Evolutionary conservation across 805 yeast species (phyloP), one percentile per base, ranked within the genome.

Genomic region (Candida tibetensis): DNA sequence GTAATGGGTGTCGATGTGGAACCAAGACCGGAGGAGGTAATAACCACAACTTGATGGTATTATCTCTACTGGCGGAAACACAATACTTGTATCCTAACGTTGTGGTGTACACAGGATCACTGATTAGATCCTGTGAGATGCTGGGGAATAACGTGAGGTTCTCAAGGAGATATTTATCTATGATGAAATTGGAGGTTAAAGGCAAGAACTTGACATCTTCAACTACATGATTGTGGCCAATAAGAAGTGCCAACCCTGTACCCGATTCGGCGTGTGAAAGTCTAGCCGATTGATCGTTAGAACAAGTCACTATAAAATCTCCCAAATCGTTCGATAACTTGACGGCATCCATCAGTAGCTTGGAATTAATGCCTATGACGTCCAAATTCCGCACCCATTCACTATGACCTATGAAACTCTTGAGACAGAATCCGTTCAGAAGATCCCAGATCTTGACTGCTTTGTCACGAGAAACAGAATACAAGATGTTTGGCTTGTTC

Each of bases 351-450:
- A 51, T 27, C 44, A 45, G 35, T 6, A 55, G 32, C 10, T 38
- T 37, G 5, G 48, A 32, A 34, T 55, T 47, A 17, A 51, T 31
- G 34, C 48, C 42, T 0, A 53, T 57, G 8, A 55, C 64, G 44
- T 81, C 87, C 2, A 88, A 46, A 8, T 77, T 68, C 40, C 95
- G 67, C 3, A 88, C 88, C 97, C 97, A 90, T 47, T 88, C 96
- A 7, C 85, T 74, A 59, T 90, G 97, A 1, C 90, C 91, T 12
- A 75, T 70, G 40, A 88, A 77, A 0, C 85, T 77, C 42, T 74
- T 72, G 13, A 77, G 48, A 42, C 88, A 77, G 70, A 77, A 79
- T 0, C 95, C 96, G 3, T 78, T 71, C 2, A 66, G 59, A 5
- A 82, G 52, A 57, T 85, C 85, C 90, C 90, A 84, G 2, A 78